Conservation (phyloP, 495 filamentous ascomycete species). For the Penicillium paradoxum region DNA sequence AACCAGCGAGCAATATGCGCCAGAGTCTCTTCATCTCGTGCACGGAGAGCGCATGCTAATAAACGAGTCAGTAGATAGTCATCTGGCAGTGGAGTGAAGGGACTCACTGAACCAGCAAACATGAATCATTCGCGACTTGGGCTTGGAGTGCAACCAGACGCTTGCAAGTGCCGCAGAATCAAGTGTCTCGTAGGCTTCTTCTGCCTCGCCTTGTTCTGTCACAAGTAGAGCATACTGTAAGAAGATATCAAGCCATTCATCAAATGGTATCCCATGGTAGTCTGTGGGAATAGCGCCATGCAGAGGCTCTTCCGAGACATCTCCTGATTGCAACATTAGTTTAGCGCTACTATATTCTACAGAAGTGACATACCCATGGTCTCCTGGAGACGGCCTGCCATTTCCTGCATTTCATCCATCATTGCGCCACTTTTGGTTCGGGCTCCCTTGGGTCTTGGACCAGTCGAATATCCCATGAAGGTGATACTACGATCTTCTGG, state of each 20-base stretch:
- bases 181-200: constrained; percentile 72
- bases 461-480: constrained; percentile 59
- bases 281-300: constrained; percentile 48
- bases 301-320: constrained; percentile 23
- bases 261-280: constrained; percentile 75
- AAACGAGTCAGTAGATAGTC: constrained; percentile 3
- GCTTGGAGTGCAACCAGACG: constrained; percentile 67
- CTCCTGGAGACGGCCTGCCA: constrained; percentile 59
- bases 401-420: constrained; percentile 60
- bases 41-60: constrained; percentile 71
- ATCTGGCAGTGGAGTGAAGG: background rate
- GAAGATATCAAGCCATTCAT: constrained; percentile 86
- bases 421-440: constrained; percentile 22
- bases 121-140: constrained; percentile 67
- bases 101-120: constrained; percentile 70
- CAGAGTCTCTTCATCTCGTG: constrained; percentile 73
- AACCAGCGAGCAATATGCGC: constrained; percentile 67
- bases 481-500: constrained; percentile 63
- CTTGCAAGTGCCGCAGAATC: constrained; percentile 67
- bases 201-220: constrained; percentile 51
- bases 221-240: constrained; percentile 74
- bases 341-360: background rate
- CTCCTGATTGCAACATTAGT: constrained; percentile 17
- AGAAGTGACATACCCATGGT: constrained; percentile 44
- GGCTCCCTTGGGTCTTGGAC: constrained; percentile 43